Percentiles rank a stretch among this genome's conserved stretches.
phyloP scores from a whole-genome alignment of 108 stramenopile genomes.

The Bacterosira constricta region DNA sequence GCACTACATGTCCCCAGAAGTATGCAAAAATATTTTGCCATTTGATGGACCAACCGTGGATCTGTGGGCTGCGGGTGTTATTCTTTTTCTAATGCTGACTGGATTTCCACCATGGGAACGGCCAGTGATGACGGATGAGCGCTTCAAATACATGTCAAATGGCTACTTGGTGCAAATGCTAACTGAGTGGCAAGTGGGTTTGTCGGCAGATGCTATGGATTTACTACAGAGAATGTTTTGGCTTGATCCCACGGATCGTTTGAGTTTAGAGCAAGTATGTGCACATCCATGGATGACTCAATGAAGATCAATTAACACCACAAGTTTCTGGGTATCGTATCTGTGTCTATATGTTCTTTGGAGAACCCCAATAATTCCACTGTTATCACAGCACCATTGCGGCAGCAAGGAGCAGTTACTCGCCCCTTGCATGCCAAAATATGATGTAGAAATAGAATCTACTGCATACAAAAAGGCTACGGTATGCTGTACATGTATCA shows the following conservation, averaged over 20 bases:
- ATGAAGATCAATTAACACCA: background rate
- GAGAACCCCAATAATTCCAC: background rate
- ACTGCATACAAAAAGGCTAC: no score
- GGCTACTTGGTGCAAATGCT: slow-evolving; percentile 83
- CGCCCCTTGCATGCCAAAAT: no score
- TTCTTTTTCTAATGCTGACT: slow-evolving; percentile 89
- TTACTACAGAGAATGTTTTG: slow-evolving; percentile 86
- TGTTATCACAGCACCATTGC: background rate
- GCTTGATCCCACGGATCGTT: slow-evolving; percentile 78
- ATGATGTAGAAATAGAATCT: no score
- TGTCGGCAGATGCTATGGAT: slow-evolving; percentile 81
- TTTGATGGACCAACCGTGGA: slow-evolving; percentile 93
- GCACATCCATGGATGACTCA: slow-evolving; percentile 84
- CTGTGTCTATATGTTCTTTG: background rate
- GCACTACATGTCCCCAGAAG: slow-evolving; percentile 94
- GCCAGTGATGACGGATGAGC: slow-evolving; percentile 66
- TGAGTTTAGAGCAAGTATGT: slow-evolving; percentile 83
- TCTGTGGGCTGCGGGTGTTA: slow-evolving; percentile 94
- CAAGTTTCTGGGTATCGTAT: background rate
- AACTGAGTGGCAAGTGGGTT: slow-evolving; percentile 79
- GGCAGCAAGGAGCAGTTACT: no score
- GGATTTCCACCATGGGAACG: slow-evolving; percentile 93
- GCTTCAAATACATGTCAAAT: slow-evolving; percentile 80
- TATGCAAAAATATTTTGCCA: slow-evolving; percentile 67
- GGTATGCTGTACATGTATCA: no score